Conservation (phyloP, 169 alveolate genomes). For the Amoebophrya sp. region DNA sequence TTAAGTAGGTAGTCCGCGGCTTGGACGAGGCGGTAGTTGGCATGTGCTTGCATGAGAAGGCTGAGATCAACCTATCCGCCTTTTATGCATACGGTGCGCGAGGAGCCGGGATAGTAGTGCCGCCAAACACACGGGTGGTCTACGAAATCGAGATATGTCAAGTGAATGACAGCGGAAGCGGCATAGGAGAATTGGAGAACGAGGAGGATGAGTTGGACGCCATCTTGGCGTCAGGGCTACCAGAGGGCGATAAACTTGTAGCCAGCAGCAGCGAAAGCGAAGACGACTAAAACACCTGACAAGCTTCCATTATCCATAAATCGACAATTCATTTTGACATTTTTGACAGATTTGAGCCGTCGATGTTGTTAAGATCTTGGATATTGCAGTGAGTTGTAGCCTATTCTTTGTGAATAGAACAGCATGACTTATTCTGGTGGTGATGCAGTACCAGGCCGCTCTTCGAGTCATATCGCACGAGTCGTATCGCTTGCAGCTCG, state of each 20-base stretch:
- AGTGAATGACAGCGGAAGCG: not conserved
- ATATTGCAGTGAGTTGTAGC: too few relatives aligned
- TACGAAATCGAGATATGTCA: conserved; percentile 1
- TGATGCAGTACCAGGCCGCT: too few relatives aligned
- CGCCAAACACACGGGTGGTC: not conserved
- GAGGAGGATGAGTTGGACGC: conserved; percentile 18
- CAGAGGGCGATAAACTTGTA: not conserved
- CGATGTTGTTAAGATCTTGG: too few relatives aligned
- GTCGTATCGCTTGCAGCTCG: too few relatives aligned
- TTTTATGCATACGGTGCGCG: not conserved
- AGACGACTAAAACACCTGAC: too few relatives aligned
- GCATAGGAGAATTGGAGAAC: not conserved
- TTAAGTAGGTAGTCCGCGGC: not conserved
- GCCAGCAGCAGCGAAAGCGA: not conserved
- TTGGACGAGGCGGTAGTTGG: not conserved
- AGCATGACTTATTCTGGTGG: too few relatives aligned
- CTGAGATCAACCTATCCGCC: not conserved
- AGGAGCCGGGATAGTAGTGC: not conserved
- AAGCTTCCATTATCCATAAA: too few relatives aligned
- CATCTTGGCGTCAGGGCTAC: not conserved
- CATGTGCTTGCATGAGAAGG: not conserved
- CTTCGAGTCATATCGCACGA: too few relatives aligned
- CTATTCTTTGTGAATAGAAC: too few relatives aligned
- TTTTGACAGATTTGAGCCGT: too few relatives aligned
- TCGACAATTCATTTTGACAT: too few relatives aligned